Evolutionary conservation across 352 stramenopile genomes (phyloP).

Genomic region (Phytopythium vexans): DNA sequence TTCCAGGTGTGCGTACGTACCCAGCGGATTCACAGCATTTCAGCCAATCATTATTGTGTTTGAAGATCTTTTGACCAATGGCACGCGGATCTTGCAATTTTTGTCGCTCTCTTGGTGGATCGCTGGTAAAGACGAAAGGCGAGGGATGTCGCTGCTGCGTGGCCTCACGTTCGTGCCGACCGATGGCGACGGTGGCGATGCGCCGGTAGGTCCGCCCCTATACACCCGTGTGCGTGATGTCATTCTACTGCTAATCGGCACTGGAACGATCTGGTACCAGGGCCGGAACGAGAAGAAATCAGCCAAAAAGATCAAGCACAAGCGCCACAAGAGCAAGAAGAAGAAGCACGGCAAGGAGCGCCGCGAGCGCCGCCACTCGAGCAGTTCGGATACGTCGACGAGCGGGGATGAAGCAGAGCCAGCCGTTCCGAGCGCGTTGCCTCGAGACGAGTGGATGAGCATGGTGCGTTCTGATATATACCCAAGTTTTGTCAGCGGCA

Average conservation of each 20-base stretch:
- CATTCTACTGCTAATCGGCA: too few relatives aligned
- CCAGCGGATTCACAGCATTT: background rate
- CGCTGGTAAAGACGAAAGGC: background rate
- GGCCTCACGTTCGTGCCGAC: constrained; percentile 66
- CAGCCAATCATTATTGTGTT: background rate
- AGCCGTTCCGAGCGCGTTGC: constrained; percentile 13
- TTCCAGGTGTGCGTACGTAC: background rate
- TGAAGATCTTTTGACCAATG: background rate
- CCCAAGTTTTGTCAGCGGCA: background rate
- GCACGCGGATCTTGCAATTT: too few relatives aligned
- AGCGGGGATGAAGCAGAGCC: constrained; percentile 7
- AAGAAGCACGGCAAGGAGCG: constrained; percentile 35
- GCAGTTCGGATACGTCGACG: constrained; percentile 7
- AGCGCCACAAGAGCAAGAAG: constrained; percentile 34
- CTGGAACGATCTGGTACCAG: background rate
- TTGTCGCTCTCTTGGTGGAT: too few relatives aligned
- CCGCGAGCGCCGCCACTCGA: constrained; percentile 18
- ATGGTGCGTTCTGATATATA: constrained; percentile 35
- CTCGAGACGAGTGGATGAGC: constrained; percentile 78
- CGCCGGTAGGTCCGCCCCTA: constrained; percentile 29
- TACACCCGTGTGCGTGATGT: constrained; percentile 26
- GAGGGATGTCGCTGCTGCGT: constrained; percentile 38
- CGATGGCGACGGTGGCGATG: constrained; percentile 6
- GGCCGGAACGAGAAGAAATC: constrained; percentile 18
- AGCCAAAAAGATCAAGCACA: constrained; percentile 20